Base-by-base conservation (phyloP, 352 stramenopile genomes). In the Phytophthora sansomeana region DNA sequence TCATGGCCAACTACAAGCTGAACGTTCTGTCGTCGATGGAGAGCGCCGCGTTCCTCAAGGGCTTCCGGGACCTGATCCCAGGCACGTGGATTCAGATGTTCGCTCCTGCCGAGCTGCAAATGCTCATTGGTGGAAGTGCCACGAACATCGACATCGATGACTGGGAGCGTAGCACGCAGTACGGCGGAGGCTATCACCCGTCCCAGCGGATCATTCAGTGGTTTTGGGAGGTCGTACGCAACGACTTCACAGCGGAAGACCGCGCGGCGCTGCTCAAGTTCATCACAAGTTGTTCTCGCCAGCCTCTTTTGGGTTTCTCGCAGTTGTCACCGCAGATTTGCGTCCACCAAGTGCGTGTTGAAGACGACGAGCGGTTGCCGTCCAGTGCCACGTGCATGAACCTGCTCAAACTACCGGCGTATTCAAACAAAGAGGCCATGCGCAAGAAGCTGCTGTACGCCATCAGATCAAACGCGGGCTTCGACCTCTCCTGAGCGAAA, bases 311-410 rank as follows among this genome's bases (percentile, higher is more conserved):
- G 3, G 97, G 97, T 0, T 99, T 99, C 80, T 80, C 75, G 2
- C 87, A 89, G 43, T 82, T 99, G 44, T 85, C 90, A 46, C 97
- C 97, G 19, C 91, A 91, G 42, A 98, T 99, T 70, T 98, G 95
- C 44, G 96, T 99, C 74, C 83, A 92, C 52, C 86, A 92, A 67
- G 86, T 94, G 19, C 86, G 83, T 28, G 87, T 87, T 29, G 73
- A 78, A 11, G 80, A 92, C 46, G 82, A 94, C 58, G 80, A 90
- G 38, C 80, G 86, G 0, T 59, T 94, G 43, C 86, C 83, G 14
- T 92, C 86, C 16, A 94, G 86, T 56, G 83, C 89, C 9, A 99
- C 97, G 49, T 99, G 97, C 80, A 99, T 99, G 85, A 99, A 99
- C 72, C 82, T 96, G 30, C 80, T 99, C 28, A 99, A 99, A 77